phyloP scores from a whole-genome alignment of 164 flowering plant species.

The Umbellularia californica region DNA sequence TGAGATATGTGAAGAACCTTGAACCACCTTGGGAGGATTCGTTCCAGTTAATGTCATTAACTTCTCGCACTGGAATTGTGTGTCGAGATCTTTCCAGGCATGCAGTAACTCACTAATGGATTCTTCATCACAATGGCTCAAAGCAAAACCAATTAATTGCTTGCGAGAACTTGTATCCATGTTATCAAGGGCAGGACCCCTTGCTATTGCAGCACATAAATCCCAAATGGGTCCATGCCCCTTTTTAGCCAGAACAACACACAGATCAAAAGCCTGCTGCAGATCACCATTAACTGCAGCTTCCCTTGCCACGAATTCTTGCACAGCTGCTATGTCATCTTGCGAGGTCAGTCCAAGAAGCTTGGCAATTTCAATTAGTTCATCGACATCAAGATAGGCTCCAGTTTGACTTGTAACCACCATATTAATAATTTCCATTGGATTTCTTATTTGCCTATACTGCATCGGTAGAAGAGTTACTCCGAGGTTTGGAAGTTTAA shows the following conservation, averaged over 20 bases:
- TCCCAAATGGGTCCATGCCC: conserved; percentile 95
- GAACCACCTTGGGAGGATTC: conserved; percentile 39
- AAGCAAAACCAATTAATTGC: conserved; percentile 79
- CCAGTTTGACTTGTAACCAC: conserved; percentile 80
- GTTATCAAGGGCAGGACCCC: conserved; percentile 86
- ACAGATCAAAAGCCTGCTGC: conserved; percentile 87
- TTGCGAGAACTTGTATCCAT: conserved; percentile 76
- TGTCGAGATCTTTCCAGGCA: conserved; percentile 96
- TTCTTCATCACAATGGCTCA: conserved; percentile 93
- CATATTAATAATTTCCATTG: conserved; percentile 86
- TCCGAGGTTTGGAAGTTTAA: conserved; percentile 87
- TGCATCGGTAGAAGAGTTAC: conserved; percentile 90
- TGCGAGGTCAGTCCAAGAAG: conserved; percentile 86
- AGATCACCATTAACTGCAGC: conserved; percentile 96
- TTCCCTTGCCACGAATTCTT: conserved; percentile 97
- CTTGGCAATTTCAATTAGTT: conserved; percentile 78
- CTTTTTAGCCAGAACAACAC: conserved; percentile 77
- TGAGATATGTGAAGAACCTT: conserved; percentile 35
- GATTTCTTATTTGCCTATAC: conserved; percentile 84
- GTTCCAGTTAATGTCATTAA: conserved; percentile 49
- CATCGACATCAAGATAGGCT: conserved; percentile 88
- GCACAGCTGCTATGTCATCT: conserved; percentile 73
- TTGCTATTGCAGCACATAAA: conserved; percentile 92
- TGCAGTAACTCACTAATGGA: conserved; percentile 79
- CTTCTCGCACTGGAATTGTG: conserved; percentile 76